These are phyloP conservation scores for Colletotrichum paranaense DNA, from an alignment of 2,329 filamentous ascomycete species.

Conservation along the genomic window DNA sequence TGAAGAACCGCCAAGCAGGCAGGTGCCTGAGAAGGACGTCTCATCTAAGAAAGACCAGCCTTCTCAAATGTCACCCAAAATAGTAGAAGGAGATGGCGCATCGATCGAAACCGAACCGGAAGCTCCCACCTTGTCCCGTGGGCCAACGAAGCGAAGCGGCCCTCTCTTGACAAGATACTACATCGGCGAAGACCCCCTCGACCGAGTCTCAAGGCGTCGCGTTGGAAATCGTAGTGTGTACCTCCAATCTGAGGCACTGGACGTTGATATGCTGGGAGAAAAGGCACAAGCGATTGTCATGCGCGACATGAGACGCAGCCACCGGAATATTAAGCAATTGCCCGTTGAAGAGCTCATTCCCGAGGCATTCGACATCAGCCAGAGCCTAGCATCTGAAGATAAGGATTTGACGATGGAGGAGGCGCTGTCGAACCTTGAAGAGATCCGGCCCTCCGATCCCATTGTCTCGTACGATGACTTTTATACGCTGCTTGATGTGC, in stretches of 20 bases:
- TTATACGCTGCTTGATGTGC: slow-evolving; percentile 48
- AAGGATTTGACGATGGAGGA: slow-evolving; percentile 47
- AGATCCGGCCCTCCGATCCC: slow-evolving; percentile 56
- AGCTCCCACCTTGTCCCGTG: not conserved
- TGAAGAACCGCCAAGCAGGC: not conserved
- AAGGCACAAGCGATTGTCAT: slow-evolving; percentile 61
- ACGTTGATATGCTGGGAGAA: slow-evolving; percentile 49
- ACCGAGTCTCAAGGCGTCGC: slow-evolving; percentile 4
- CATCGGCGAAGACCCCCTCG: not conserved
- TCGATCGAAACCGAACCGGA: not conserved
- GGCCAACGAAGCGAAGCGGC: not conserved
- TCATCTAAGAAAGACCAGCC: not conserved
- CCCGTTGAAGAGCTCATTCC: slow-evolving; percentile 5
- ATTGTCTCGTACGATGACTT: slow-evolving; percentile 55
- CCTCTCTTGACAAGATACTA: not conserved
- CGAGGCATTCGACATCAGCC: slow-evolving; percentile 44
- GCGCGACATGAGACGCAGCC: slow-evolving; percentile 44
- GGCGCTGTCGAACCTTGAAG: slow-evolving; percentile 58
- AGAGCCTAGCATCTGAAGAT: slow-evolving; percentile 43
- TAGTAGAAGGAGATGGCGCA: not conserved
- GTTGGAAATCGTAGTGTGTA: slow-evolving; percentile 14
- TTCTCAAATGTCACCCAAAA: not conserved
- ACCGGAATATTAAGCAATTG: slow-evolving; percentile 20
- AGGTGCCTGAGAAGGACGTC: not conserved
- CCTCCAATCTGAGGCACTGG: slow-evolving; percentile 38